Evolutionary conservation across 768 basidiomycete species (phyloP).

Genomic region (Rhodotorula diobovata): DNA sequence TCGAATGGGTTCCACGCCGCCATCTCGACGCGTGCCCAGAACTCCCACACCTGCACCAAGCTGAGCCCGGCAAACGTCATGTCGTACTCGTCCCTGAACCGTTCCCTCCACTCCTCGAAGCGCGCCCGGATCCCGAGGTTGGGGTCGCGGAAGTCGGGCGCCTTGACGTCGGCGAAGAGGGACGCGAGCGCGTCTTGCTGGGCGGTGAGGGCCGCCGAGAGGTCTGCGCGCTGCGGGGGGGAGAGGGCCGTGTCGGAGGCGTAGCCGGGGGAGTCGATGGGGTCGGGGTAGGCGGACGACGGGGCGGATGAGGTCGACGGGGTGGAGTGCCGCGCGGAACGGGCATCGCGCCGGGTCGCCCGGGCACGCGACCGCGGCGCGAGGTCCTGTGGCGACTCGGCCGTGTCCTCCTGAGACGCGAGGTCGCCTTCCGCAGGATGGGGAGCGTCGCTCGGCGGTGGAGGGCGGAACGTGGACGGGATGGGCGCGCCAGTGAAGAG

Average conservation of each 20-base stretch:
- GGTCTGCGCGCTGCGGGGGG: constrained; percentile 21
- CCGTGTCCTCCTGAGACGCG: constrained; percentile 40
- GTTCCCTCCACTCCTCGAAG: constrained; percentile 50
- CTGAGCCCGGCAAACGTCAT: constrained; percentile 51
- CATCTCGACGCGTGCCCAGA: constrained; percentile 52
- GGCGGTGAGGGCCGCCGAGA: constrained; percentile 19
- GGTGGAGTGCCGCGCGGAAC: constrained; percentile 27
- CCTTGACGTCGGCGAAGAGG: constrained; percentile 42
- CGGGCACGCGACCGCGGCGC: constrained; percentile 45
- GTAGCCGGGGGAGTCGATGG: constrained; percentile 24
- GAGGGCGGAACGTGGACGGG: constrained; percentile 6
- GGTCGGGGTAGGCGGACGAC: neutral
- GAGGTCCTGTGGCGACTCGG: constrained; percentile 32
- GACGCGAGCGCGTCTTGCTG: constrained; percentile 4
- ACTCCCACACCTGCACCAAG: constrained; percentile 52
- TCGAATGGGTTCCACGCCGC: constrained; percentile 51
- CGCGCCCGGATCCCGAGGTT: constrained; percentile 35
- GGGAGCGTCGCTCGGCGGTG: neutral
- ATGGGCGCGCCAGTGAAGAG: constrained; percentile 41
- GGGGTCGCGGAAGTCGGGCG: constrained; percentile 41
- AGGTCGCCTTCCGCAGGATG: constrained; percentile 9
- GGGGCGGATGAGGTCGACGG: neutral
- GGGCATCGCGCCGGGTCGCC: constrained; percentile 43
- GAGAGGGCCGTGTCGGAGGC: constrained; percentile 35
- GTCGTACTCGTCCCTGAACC: constrained; percentile 49